phyloP scores from a whole-genome alignment of 805 yeast genomes.

The Ogataea salicorniae region DNA sequence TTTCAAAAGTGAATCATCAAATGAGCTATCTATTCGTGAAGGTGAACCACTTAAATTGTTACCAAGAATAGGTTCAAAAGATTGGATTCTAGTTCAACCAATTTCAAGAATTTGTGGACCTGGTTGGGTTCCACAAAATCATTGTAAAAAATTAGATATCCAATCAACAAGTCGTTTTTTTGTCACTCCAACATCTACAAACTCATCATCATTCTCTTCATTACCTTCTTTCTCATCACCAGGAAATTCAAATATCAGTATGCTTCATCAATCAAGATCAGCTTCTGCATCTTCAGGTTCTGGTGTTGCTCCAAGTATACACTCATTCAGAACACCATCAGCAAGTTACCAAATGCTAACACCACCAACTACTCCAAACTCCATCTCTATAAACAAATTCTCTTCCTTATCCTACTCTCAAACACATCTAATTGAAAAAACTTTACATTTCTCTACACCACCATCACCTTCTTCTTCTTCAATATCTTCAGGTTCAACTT shows the following conservation, averaged over 20 bases:
- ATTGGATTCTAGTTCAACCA: constrained; percentile 55
- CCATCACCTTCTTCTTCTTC: background rate
- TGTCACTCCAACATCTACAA: background rate
- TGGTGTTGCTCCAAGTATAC: background rate
- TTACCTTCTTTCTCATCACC: background rate
- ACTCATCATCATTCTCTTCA: background rate
- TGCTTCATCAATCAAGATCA: background rate
- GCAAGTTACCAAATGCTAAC: background rate
- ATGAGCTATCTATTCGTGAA: constrained; percentile 41
- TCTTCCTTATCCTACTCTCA: background rate
- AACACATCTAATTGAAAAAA: too few species aligned
- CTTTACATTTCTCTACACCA: background rate
- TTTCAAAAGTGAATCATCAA: constrained; percentile 38
- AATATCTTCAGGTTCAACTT: background rate
- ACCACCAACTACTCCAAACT: constrained; percentile 3
- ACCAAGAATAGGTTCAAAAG: constrained; percentile 39
- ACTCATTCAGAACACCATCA: background rate
- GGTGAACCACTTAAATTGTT: constrained; percentile 51
- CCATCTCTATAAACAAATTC: background rate
- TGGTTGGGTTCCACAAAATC: constrained; percentile 49
- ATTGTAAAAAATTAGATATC: constrained; percentile 19
- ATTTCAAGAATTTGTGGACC: constrained; percentile 40
- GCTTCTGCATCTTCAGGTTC: background rate
- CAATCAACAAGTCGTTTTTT: background rate
- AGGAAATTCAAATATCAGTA: background rate